These are phyloP conservation scores for Lodderomyces beijingensis DNA, from an alignment of 1,139 yeast genomes.

Conservation along the genomic window DNA sequence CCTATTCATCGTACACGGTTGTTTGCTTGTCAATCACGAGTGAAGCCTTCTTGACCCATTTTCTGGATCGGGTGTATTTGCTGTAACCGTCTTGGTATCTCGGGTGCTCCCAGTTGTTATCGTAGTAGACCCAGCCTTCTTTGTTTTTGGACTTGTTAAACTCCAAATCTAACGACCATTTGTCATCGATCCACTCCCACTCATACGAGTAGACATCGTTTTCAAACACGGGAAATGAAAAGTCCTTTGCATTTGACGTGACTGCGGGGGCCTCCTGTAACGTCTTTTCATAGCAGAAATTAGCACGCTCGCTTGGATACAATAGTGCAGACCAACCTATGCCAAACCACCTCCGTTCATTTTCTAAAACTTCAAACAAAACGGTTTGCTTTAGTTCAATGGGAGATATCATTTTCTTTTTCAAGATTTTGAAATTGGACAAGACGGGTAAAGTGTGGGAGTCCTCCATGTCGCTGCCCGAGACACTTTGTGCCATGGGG, in stretches of 20 bases:
- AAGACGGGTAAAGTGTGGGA: slow-evolving; percentile 17
- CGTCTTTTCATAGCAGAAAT: slow-evolving; percentile 44
- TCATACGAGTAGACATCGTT: slow-evolving; percentile 37
- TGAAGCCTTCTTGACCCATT: slow-evolving; percentile 47
- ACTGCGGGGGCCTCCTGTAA: slow-evolving; percentile 28
- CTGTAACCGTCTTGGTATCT: slow-evolving; percentile 43
- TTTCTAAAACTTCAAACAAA: slow-evolving; percentile 49
- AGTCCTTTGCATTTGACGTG: slow-evolving; percentile 22
- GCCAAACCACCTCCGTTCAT: slow-evolving; percentile 61
- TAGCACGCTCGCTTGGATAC: slow-evolving; percentile 49
- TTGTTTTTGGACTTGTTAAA: slow-evolving; percentile 30
- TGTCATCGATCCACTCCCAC: slow-evolving; percentile 55
- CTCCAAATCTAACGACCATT: slow-evolving; percentile 44
- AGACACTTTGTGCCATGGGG: slow-evolving; percentile 23
- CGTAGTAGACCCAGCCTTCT: slow-evolving; percentile 54
- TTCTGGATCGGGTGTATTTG: slow-evolving; percentile 48
- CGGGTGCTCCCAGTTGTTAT: slow-evolving; percentile 47
- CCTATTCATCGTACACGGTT: slow-evolving; percentile 21
- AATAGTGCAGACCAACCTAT: slow-evolving; percentile 54
- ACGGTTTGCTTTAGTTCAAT: slow-evolving; percentile 44
- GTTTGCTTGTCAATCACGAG: slow-evolving; percentile 41
- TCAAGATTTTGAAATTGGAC: slow-evolving; percentile 39
- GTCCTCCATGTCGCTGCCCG: slow-evolving; percentile 23
- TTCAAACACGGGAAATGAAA: slow-evolving; percentile 47
- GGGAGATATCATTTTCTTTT: slow-evolving; percentile 37